Conservation (phyloP, 805 yeast genomes). For the Maudiozyma bulderi region DNA sequence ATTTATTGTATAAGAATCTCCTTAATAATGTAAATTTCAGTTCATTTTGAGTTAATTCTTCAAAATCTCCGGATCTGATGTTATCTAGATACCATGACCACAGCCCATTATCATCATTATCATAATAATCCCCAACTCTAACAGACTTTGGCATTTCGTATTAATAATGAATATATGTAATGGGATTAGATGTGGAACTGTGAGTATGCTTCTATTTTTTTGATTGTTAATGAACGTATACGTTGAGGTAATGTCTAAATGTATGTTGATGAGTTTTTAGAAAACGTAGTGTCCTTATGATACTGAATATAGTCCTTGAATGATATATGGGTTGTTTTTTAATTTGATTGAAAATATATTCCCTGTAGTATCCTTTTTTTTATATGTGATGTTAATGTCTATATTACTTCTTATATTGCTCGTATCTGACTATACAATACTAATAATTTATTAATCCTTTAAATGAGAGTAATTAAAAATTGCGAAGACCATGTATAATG, state of each 20-base stretch:
- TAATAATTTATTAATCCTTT: too few relatives aligned
- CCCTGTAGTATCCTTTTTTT: too few relatives aligned
- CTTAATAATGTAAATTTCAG: constrained; percentile 22
- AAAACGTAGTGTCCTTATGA: neutral
- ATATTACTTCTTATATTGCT: too few relatives aligned
- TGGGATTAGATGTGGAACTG: neutral
- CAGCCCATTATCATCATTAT: constrained; percentile 27
- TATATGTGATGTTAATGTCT: too few relatives aligned
- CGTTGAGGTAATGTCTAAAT: neutral
- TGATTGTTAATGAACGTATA: too few relatives aligned
- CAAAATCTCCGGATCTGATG: constrained; percentile 29
- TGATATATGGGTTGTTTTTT: too few relatives aligned
- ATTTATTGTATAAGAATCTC: constrained; percentile 18
- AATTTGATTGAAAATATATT: too few relatives aligned
- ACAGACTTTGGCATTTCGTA: constrained; percentile 20
- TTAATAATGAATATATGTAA: neutral
- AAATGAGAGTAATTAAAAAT: too few relatives aligned
- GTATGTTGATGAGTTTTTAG: neutral
- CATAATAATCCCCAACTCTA: constrained; percentile 25
- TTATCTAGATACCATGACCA: constrained; percentile 33
- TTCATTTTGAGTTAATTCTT: constrained; percentile 25
- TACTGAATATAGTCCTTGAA: neutral
- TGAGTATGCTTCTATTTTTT: neutral
- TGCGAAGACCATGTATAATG: too few relatives aligned
- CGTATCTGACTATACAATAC: too few relatives aligned